Conservation (phyloP, 768 basidiomycete species). For the Agaricus sinodeliciosus region DNA sequence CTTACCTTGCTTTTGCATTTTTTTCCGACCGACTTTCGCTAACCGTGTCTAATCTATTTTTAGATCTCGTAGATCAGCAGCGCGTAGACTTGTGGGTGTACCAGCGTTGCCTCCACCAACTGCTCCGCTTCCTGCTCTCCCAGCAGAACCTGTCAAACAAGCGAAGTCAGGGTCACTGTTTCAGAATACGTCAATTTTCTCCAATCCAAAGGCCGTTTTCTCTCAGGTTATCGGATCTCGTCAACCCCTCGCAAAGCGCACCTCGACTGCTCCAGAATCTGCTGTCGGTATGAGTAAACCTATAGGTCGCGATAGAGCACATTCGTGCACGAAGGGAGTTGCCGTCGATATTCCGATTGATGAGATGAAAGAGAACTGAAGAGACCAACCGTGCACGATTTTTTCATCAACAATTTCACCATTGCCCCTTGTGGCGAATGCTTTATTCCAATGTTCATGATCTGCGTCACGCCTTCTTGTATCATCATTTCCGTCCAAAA, state of each 20-base stretch:
- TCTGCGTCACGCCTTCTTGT: no score
- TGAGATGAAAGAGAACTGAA: slow-evolving; percentile 35
- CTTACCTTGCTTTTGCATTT: not conserved
- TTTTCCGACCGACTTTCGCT: slow-evolving; percentile 2
- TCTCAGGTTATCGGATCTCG: slow-evolving; percentile 8
- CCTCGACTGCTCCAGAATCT: not conserved
- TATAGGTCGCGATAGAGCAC: slow-evolving; percentile 23
- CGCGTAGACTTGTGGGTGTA: slow-evolving; percentile 28
- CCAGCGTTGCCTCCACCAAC: slow-evolving; percentile 32
- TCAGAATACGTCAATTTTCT: slow-evolving; percentile 2
- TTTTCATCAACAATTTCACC: no score
- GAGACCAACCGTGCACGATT: no score
- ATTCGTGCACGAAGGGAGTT: slow-evolving; percentile 23
- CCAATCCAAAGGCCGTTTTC: slow-evolving; percentile 3
- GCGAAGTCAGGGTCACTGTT: slow-evolving; percentile 11
- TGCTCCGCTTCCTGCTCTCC: slow-evolving; percentile 32
- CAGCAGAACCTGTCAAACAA: slow-evolving; percentile 9
- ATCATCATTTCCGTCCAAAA: not conserved
- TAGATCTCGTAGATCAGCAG: slow-evolving; percentile 32
- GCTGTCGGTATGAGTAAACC: slow-evolving; percentile 8
- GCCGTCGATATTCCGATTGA: slow-evolving; percentile 25
- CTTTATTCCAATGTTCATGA: no score
- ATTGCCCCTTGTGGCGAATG: no score
- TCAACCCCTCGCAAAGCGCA: not conserved
- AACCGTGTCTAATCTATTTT: not conserved